These are phyloP conservation scores for Sequoiadendron giganteum DNA, from an alignment of 75 land plant genomes.

Conservation along the genomic window DNA sequence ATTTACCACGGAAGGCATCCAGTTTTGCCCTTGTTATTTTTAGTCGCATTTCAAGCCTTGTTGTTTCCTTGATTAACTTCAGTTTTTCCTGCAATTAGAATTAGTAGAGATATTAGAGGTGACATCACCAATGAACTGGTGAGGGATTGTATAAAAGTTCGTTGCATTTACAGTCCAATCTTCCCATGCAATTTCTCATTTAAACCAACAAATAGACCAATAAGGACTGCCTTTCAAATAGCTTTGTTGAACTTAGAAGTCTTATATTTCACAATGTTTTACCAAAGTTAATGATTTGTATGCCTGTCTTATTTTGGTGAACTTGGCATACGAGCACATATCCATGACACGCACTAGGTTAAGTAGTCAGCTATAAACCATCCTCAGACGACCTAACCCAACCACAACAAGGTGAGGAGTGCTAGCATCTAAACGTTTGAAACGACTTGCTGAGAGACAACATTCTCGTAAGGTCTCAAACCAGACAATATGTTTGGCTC, in stretches of 20 bases:
- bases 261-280: not conserved
- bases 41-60: slow-evolving; percentile 40
- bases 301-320: too few relatives aligned
- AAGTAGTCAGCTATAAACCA: not conserved
- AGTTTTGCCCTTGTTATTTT: slow-evolving; percentile 36
- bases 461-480: not conserved
- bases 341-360: too few relatives aligned
- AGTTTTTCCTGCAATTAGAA: slow-evolving; percentile 19
- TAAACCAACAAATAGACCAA: not conserved
- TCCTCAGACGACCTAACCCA: not conserved
- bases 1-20: slow-evolving; percentile 38
- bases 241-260: not conserved
- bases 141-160: not conserved
- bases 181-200: not conserved
- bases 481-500: not conserved
- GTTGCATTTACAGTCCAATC: not conserved
- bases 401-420: too few relatives aligned
- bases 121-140: not conserved
- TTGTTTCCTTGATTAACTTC: slow-evolving; percentile 32
- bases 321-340: not conserved
- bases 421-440: too few relatives aligned
- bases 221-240: not conserved
- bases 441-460: not conserved
- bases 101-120: not conserved
- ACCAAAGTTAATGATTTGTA: not conserved